Percentiles rank a stretch among this genome's conserved stretches.
phyloP scores from a whole-genome alignment of 495 filamentous ascomycete genomes.

The Lasiosphaeris hirsuta region DNA sequence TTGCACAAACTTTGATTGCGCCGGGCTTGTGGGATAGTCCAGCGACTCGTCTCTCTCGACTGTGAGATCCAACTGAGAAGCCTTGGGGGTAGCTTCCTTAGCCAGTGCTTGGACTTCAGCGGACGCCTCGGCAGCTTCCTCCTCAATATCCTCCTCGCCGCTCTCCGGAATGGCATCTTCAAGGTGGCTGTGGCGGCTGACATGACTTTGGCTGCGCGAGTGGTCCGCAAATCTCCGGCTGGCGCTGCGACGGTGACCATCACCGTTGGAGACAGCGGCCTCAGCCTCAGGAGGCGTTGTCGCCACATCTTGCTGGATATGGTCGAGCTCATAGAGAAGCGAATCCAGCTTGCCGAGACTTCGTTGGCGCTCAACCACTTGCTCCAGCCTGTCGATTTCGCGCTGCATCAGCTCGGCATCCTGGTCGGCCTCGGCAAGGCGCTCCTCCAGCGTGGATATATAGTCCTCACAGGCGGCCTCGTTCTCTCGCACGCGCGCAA shows the following conservation, averaged over 20 bases:
- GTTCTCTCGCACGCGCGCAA: slow-evolving; percentile 83
- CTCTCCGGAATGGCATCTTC: slow-evolving; percentile 53
- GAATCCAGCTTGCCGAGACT: slow-evolving; percentile 93
- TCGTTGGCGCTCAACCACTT: slow-evolving; percentile 91
- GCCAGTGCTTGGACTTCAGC: slow-evolving; percentile 27
- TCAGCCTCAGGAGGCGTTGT: slow-evolving; percentile 34
- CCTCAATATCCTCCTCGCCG: slow-evolving; percentile 31
- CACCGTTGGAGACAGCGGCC: slow-evolving; percentile 33
- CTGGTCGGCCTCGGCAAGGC: slow-evolving; percentile 92
- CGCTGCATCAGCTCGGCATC: slow-evolving; percentile 95
- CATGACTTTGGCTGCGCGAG: slow-evolving; percentile 48
- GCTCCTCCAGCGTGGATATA: slow-evolving; percentile 94
- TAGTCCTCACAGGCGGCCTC: slow-evolving; percentile 90
- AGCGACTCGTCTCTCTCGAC: slow-evolving; percentile 11
- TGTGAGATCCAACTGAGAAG: slow-evolving; percentile 19
- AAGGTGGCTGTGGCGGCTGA: slow-evolving; percentile 47
- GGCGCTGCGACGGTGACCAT: slow-evolving; percentile 40
- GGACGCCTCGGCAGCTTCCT: slow-evolving; percentile 31
- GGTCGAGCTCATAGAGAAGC: slow-evolving; percentile 84
- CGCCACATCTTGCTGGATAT: slow-evolving; percentile 63
- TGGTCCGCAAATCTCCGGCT: slow-evolving; percentile 44
- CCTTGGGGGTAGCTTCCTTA: slow-evolving; percentile 28
- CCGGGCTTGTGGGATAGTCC: slow-evolving; percentile 59
- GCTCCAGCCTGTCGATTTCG: slow-evolving; percentile 89
- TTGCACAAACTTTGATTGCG: slow-evolving; percentile 79